Conservation (phyloP, 1,284 basidiomycete species). For the Naganishia sp. region DNA sequence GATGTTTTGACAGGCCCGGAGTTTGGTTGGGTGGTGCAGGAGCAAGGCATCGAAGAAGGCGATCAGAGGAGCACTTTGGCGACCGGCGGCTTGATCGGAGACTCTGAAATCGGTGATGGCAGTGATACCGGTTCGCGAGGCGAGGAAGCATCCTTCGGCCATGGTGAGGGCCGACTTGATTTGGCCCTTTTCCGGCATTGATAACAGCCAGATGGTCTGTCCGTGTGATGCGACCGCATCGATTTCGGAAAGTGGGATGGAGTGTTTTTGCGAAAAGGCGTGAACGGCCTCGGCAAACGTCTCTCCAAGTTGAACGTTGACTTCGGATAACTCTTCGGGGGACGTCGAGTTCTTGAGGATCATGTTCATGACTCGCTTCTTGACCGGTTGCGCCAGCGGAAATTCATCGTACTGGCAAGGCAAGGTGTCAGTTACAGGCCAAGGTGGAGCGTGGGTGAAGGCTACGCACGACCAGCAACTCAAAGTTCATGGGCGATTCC, state of each 20-base stretch:
- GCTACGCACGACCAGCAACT: slow-evolving; percentile 36
- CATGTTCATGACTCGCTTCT: slow-evolving; percentile 40
- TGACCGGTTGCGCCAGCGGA: slow-evolving; percentile 38
- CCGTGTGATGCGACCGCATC: slow-evolving; percentile 41
- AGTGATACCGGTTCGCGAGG: slow-evolving; percentile 35
- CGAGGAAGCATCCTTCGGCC: slow-evolving; percentile 39
- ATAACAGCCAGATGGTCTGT: slow-evolving; percentile 43
- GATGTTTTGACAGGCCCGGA: slow-evolving; percentile 37
- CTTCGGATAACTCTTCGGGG: slow-evolving; percentile 38
- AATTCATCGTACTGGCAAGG: slow-evolving; percentile 38
- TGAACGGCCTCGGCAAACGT: slow-evolving; percentile 38
- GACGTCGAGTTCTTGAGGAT: slow-evolving; percentile 39
- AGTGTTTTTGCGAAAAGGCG: slow-evolving; percentile 31
- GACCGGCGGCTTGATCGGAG: slow-evolving; percentile 36
- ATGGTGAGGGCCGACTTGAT: slow-evolving; percentile 38
- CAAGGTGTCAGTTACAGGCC: not conserved
- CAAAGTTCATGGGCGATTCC: slow-evolving; percentile 38
- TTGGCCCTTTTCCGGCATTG: slow-evolving; percentile 41
- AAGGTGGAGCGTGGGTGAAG: not conserved
- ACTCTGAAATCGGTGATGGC: slow-evolving; percentile 37
- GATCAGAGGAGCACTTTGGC: slow-evolving; percentile 36
- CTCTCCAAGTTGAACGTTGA: slow-evolving; percentile 38
- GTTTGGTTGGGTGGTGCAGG: slow-evolving; percentile 37
- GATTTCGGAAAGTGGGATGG: slow-evolving; percentile 32
- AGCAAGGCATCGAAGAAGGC: slow-evolving; percentile 38